Base-by-base conservation (phyloP, 768 basidiomycete genomes). In the Mycena galericulata region DNA sequence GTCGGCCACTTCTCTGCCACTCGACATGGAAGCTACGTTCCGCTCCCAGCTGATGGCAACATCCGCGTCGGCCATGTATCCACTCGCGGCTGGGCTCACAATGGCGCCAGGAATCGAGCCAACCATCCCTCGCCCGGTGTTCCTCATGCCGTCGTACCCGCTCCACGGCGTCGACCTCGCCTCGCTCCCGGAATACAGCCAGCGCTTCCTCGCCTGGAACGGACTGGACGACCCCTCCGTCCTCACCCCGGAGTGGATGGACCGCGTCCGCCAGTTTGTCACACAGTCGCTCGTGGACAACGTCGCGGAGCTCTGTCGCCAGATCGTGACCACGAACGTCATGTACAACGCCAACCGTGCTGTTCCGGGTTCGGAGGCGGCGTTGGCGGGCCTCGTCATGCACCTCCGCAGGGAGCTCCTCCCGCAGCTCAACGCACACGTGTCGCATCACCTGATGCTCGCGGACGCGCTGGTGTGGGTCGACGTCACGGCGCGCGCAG, bases 391-490 rank as follows among this genome's bases (percentile, higher is more conserved):
- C n/a, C 38, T 29, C 22, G 24, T 53, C 57, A 3, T 10, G 18
- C 63, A 54, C 27, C 22, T 49, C n/a, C 10, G 5, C 17, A 20
- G 32, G 11, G 46, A 41, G 8, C 24, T 68, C 8, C 45, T 68
- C 36, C 60, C 67, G 6, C 1, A 15, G 49, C 67, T 68, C 15
- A 22, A 30, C 27, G 30, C n/a, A 4, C 60, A 53, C 11, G 3
- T 68, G 24, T 10, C 18, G 5, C 45, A 27, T 14, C 27, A 62
- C 32, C 47, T 68, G 1, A n/a, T 34, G 24, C 11, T 26, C 12
- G 67, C 67, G 27, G 67, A 68, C n/a, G 67, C 60, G 47, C 67
- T 68, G 18, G 61, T 68, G 2, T 68, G 67, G 67, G 54, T 46
- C n/a, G 67, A 68, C 53, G 47, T 68, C 12, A 4, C 47, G 10